Evolutionary conservation across 306 rosid genomes (phyloP), one percentile per base, ranked within the genome.

Genomic region (Datisca glomerata): DNA sequence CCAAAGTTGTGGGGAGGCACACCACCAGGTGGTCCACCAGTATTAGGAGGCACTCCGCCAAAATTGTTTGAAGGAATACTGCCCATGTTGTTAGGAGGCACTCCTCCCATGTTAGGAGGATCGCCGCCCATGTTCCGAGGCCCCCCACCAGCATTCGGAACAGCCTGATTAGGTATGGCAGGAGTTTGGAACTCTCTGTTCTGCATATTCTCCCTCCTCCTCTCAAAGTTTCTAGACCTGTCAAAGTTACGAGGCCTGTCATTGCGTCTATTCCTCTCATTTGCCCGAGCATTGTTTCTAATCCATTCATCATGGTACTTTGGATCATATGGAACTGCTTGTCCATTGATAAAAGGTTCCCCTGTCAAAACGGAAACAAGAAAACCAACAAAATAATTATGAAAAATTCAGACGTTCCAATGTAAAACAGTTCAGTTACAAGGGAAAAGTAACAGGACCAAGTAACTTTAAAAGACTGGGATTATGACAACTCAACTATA

Each of bases 221-320:
- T 72, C 6, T 83, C 89, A 19, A 89, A 89, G 70, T 83, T 89
- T 31, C 97, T 72, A 37, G 95, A 72, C 61, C 81, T 76, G 53
- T 89, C 97, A 18, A 59, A 62, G 58, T 72, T 77, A 1, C 89
- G 78, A 60, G 97, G 95, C 34, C 95, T 63, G 46, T 89, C 97
- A 56, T 77, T 83, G 45, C 95, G 85, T 46, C 83, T 89, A 59
- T 89, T 80, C 59, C 98, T 91, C 59, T 84, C 98, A 34, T 84
- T 91, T 6, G 98, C 98, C 27, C 86, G 66, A 11, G 79, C 75
- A 57, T 91, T 91, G 81, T 80, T 91, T 49, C 91, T 75, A 39
- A 80, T 76, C 95, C 95, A 84, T 37, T 91, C 98, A 32, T 84
- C 94, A 21, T 91, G 92, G 63, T 78, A 91, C 61, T 78, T 80